phyloP scores from a whole-genome alignment of 345 rosid species.

The Draba incana region DNA sequence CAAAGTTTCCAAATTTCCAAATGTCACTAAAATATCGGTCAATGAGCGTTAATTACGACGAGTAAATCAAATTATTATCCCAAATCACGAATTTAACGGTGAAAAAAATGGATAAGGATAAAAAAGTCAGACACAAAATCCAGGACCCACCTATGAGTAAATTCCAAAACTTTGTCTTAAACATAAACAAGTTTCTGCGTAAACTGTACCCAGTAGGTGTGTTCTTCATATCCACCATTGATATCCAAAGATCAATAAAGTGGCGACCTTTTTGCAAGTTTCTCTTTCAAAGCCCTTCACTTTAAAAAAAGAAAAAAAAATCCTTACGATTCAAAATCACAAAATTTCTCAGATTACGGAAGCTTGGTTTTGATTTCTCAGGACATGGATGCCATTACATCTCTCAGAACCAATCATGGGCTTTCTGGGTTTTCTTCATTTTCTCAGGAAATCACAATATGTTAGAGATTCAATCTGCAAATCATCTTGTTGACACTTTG shows the following conservation, averaged over 20 bases:
- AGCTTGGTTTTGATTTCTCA: not conserved
- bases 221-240: constrained; percentile 4
- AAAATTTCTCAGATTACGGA: constrained; percentile 7
- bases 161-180: constrained; percentile 9
- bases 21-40: not conserved
- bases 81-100: constrained; percentile 17
- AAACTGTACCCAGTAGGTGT: not conserved
- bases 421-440: constrained; percentile 35
- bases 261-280: not conserved
- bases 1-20: not conserved
- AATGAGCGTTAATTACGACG: constrained; percentile 4
- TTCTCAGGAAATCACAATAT: constrained; percentile 51
- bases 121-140: constrained; percentile 1
- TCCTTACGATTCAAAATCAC: not conserved
- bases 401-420: constrained; percentile 39
- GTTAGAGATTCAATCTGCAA: constrained; percentile 67
- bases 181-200: constrained; percentile 34
- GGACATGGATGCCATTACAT: constrained; percentile 31
- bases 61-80: not conserved
- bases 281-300: not conserved
- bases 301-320: not conserved
- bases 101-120: constrained; percentile 36
- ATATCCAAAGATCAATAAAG: constrained; percentile 36
- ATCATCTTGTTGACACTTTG: constrained; percentile 62
- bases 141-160: constrained; percentile 33